Conservation (phyloP, 2,329 filamentous ascomycete genomes). For the Colletotrichum melonis region DNA sequence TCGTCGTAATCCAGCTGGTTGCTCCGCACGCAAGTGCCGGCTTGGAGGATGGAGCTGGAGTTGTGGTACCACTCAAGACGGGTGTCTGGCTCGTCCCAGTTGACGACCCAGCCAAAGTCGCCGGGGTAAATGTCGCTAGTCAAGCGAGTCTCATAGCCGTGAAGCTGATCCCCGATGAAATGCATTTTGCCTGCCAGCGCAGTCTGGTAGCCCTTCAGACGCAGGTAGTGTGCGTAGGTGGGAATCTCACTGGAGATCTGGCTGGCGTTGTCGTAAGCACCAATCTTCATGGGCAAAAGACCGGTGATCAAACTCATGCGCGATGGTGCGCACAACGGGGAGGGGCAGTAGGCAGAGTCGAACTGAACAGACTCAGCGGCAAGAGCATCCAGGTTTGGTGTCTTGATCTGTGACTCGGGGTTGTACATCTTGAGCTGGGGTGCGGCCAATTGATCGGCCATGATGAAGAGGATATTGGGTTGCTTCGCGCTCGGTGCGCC, state of each 20-base stretch:
- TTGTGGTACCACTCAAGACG: constrained; percentile 97
- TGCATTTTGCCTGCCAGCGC: constrained; percentile 97
- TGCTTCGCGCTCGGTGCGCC: constrained; percentile 42
- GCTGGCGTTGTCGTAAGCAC: constrained; percentile 90
- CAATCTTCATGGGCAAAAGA: constrained; percentile 90
- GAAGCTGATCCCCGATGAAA: constrained; percentile 93
- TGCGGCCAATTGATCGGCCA: constrained; percentile 95
- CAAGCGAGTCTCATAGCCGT: constrained; percentile 91
- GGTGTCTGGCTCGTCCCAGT: constrained; percentile 91
- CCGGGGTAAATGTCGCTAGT: constrained; percentile 97
- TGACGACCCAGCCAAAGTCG: constrained; percentile 94
- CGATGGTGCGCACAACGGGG: constrained; percentile 90
- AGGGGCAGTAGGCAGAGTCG: constrained; percentile 93
- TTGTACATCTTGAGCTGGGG: constrained; percentile 95
- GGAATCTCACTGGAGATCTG: constrained; percentile 86
- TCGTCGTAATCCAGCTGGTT: constrained; percentile 98
- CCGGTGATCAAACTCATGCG: constrained; percentile 96
- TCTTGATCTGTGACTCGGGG: constrained; percentile 87
- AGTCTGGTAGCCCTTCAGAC: constrained; percentile 87
- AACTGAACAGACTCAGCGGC: constrained; percentile 88
- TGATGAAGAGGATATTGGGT: constrained; percentile 77
- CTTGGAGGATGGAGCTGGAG: constrained; percentile 91
- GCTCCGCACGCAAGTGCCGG: constrained; percentile 87
- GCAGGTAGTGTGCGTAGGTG: constrained; percentile 93
- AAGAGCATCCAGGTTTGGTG: constrained; percentile 87